phyloP scores from a whole-genome alignment of 108 stramenopile species.

The Skeletonema menzelii region DNA sequence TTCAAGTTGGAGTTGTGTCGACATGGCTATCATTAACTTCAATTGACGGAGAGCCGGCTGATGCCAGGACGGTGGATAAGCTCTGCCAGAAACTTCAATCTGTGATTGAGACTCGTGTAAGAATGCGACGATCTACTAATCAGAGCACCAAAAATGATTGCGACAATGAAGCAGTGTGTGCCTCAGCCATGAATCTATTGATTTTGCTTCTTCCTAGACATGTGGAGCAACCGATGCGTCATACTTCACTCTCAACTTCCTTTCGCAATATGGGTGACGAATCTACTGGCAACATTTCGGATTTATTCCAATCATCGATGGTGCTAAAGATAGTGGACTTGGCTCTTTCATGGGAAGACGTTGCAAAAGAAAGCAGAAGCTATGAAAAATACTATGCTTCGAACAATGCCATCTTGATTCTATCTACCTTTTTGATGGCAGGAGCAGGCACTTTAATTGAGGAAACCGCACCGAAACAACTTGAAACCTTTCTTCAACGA shows the following conservation, averaged over 20 bases:
- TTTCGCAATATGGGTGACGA: conserved; percentile 42
- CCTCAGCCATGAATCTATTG: conserved; percentile 31
- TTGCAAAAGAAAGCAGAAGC: neutral
- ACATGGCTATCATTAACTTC: conserved; percentile 24
- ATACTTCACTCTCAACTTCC: conserved; percentile 18
- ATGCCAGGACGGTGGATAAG: conserved; percentile 25
- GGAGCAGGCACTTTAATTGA: conserved; percentile 26
- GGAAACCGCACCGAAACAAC: conserved; percentile 4
- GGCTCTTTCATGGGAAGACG: conserved; percentile 31
- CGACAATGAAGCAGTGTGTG: conserved; percentile 40
- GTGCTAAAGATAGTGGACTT: conserved; percentile 32
- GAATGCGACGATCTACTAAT: conserved; percentile 30
- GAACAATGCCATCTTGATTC: conserved; percentile 16
- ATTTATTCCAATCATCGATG: conserved; percentile 44
- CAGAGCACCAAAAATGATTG: conserved; percentile 13
- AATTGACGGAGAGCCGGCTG: neutral
- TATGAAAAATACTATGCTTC: conserved; percentile 9
- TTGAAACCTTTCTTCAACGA: conserved; percentile 31
- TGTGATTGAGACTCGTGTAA: conserved; percentile 35
- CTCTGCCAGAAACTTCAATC: conserved; percentile 40
- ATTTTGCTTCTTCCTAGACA: conserved; percentile 31
- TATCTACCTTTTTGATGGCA: conserved; percentile 24
- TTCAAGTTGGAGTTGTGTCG: conserved; percentile 34
- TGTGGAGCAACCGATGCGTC: conserved; percentile 4
- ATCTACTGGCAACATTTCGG: conserved; percentile 22